Conservation (phyloP, 305 asterid genomes). For the Solanum hybrid region DNA sequence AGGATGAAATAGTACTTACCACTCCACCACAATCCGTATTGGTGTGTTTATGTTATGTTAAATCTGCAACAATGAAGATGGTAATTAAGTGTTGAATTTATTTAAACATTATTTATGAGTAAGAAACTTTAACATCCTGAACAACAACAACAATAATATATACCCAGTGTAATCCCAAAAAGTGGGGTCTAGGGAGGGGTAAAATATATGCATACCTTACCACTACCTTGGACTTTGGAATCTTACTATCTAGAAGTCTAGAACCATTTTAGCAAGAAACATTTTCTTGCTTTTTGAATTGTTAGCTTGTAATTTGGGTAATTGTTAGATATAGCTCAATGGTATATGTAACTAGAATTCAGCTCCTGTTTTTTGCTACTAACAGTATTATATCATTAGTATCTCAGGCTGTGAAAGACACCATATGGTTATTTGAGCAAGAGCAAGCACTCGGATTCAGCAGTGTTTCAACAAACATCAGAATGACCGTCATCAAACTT, state of each 20-base stretch:
- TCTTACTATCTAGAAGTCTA: neutral
- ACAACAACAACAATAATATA: neutral
- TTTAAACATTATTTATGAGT: neutral
- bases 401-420: slow-evolving; percentile 59
- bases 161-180: neutral
- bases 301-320: neutral
- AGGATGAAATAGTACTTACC: neutral
- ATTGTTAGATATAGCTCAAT: neutral
- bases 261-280: neutral
- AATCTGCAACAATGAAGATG: neutral
- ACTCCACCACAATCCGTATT: neutral
- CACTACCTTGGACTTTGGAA: neutral
- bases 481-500: slow-evolving; percentile 89
- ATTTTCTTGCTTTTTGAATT: neutral
- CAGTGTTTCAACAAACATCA: slow-evolving; percentile 84
- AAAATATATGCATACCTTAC: neutral
- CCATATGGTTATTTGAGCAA: slow-evolving; percentile 84
- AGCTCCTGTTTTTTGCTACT: neutral
- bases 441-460: slow-evolving; percentile 96
- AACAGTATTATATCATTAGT: slow-evolving; percentile 20
- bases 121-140: neutral
- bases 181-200: neutral
- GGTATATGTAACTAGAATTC: neutral
- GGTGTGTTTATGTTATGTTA: neutral
- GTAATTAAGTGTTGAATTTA: neutral